phyloP scores from a whole-genome alignment of 2,329 filamentous ascomycete genomes.

The Hymenoscyphus infarciens region DNA sequence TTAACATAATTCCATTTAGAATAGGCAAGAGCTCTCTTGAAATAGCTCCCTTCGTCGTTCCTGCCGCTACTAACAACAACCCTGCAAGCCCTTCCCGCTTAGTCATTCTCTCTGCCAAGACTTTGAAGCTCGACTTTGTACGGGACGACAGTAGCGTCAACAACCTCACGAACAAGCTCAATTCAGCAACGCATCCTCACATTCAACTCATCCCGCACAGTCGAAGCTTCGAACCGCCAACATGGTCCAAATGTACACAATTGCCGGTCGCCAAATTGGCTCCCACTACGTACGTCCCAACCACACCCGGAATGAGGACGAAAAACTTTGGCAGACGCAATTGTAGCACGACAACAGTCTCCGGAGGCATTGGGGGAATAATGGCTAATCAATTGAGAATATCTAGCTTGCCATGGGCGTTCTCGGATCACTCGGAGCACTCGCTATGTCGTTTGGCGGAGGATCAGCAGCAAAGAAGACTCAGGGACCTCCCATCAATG shows the following conservation, averaged over 20 bases:
- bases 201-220: conserved; percentile 8
- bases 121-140: conserved; percentile 19
- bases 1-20: too few relatives aligned
- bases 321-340: conserved; percentile 19
- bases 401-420: conserved; percentile 34
- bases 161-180: conserved; percentile 26
- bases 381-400: conserved; percentile 21
- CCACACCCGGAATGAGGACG: conserved; percentile 11
- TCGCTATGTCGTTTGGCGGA: conserved; percentile 21
- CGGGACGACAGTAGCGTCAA: conserved; percentile 14
- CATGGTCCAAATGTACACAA: conserved; percentile 35
- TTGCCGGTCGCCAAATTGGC: conserved; percentile 36
- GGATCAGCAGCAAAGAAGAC: conserved; percentile 29
- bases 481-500: conserved; percentile 35
- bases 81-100: neutral
- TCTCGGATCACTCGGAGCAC: conserved; percentile 27
- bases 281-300: conserved; percentile 34
- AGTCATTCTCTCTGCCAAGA: conserved; percentile 13
- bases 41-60: too few relatives aligned
- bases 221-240: conserved; percentile 25
- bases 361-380: neutral
- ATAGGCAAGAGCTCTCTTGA: too few relatives aligned
- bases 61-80: too few relatives aligned
- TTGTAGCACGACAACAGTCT: conserved; percentile 5
- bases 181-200: conserved; percentile 18